Evolutionary conservation across 2,329 filamentous ascomycete species (phyloP), one percentile per base, ranked within the genome.

Genomic region (Pseudopithomyces maydicus): DNA sequence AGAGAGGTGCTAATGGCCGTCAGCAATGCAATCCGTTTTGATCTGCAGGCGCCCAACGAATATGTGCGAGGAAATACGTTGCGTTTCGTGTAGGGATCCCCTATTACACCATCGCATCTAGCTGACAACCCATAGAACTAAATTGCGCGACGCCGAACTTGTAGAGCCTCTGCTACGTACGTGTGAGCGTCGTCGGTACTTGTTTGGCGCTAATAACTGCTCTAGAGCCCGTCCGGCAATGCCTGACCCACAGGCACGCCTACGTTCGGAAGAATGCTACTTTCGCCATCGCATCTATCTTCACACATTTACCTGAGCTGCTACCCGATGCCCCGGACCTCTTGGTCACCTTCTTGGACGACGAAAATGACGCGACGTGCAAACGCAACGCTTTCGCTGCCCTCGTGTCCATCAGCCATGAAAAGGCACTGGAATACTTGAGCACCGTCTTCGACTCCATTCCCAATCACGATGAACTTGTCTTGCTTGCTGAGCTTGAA

Each of bases 191-290:
- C 6, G 7, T 20, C 10, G 11, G 35, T 22, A 39, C 39, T 53
- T 17, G 6, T 17, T 5, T 8, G 35, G 38, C 53, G 33, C 66
- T 71, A 41, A 69, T 46, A 12, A 39, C 11, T 17, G 12, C 19
- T 49, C 5, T 32, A 75, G 72, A 94, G 39, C 96, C 95, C 15
- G 92, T 93, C 46, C 89, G 95, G 69, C 88, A 88, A 58, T 99
- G 95, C 76, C 88, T 99, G 60, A 93, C 97, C 77, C 93, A 99
- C 78, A 88, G 95, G 64, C 95, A 99, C 77, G 94, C 92, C 56
- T 99, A 99, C 74, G 95, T 99, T 55, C 91, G 95, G 72, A 99
- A 99, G 83, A 98, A 97, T 70, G 94, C 95, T 47, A 95, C 97
- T 22, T 97, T 95, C 77, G 95, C 95, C 23, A 87, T 99, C 59